Base-by-base conservation (phyloP, 345 rosid genomes). In the Hypericum perforatum region DNA sequence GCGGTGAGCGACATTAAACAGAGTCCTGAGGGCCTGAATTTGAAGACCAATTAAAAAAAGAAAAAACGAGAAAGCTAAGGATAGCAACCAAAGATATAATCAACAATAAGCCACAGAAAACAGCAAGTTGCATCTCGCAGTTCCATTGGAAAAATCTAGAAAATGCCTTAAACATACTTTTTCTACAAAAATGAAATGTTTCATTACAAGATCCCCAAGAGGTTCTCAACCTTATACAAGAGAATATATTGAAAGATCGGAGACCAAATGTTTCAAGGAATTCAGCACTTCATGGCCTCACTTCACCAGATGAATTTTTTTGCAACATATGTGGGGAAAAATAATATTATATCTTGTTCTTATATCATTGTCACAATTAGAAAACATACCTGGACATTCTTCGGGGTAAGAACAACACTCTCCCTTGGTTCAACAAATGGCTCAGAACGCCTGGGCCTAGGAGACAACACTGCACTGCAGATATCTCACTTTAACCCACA, bases 1-100 rank as follows among this genome's bases (percentile, higher is more conserved):
- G 61, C 98, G 76, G 78, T 85, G 97, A 63, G 97, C 86, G 60
- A 92, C 62, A 67, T 92, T 92, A 77, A 92, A 92, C 67, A 92
- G 97, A 60, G 98, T 92, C 72, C 98, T 73, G 63, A 92, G 68
- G 45, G 97, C 96, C 98, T 87, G 63, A 50, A 42, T 55, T 55
- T 54, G 49, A 78, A 70, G 62, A 69, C n/a, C 39, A 68, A 54
- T 55, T 52, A 69, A 49, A 58, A 70, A 38, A 51, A 69, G 32
- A 22, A 54, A 52, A 44, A 52, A 9, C 16, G 43, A 43, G 49
- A 22, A 37, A 53, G 67, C 46, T 50, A 43, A n/a, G n/a, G n/a
- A n/a, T n/a, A 37, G 49, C 39, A 56, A 58, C 37, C 16, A 41
- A 40, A n/a, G n/a, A n/a, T n/a, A 15, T 57, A 52, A 14, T 43